phyloP scores from a whole-genome alignment of 2,329 filamentous ascomycete genomes.

The Tolypocladium paradoxum region DNA sequence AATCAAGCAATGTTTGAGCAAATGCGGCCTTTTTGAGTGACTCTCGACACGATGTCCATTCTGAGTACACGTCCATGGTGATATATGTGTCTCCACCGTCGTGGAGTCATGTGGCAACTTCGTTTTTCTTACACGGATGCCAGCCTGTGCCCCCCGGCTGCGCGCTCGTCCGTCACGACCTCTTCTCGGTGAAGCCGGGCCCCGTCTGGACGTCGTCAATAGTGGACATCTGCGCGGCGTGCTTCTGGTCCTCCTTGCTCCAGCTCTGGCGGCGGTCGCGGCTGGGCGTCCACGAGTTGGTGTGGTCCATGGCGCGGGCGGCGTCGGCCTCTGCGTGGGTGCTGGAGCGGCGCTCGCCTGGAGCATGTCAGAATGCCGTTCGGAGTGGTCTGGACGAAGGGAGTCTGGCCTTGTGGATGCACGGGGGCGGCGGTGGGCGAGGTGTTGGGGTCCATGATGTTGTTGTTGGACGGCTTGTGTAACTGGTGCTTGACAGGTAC shows the following conservation, averaged over 20 bases:
- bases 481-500: too few relatives aligned
- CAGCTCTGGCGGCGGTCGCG: conserved; percentile 39
- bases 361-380: neutral
- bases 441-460: neutral
- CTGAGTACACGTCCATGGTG: neutral
- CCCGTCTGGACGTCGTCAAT: conserved; percentile 24
- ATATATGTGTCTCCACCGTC: too few relatives aligned
- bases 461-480: too few relatives aligned
- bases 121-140: too few relatives aligned
- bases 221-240: conserved; percentile 35
- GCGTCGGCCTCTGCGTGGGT: conserved; percentile 11
- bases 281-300: conserved; percentile 34
- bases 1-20: neutral
- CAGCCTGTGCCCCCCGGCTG: too few relatives aligned
- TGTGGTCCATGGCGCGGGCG: conserved; percentile 21
- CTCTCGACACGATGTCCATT: neutral
- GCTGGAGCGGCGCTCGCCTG: neutral
- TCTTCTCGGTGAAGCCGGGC: conserved; percentile 31
- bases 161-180: neutral
- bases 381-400: too few relatives aligned
- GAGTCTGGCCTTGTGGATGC: too few relatives aligned
- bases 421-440: neutral
- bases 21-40: neutral
- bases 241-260: conserved; percentile 43
- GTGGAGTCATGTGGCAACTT: too few relatives aligned